These are phyloP conservation scores for Botrytis pseudocinerea DNA, from an alignment of 2,329 filamentous ascomycete species.

Conservation along the genomic window DNA sequence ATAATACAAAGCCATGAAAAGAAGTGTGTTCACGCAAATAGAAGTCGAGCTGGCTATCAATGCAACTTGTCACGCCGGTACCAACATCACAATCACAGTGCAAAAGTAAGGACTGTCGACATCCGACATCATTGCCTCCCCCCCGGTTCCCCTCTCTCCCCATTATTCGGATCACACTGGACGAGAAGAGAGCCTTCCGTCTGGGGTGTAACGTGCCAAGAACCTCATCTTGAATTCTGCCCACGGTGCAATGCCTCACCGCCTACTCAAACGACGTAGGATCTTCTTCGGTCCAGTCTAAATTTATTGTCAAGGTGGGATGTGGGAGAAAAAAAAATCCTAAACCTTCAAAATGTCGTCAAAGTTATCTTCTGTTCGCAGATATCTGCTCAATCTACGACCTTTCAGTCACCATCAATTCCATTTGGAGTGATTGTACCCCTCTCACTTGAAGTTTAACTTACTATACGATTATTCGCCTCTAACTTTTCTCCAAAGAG, in stretches of 20 bases:
- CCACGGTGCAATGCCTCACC: background rate
- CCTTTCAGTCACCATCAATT: background rate
- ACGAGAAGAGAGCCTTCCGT: background rate
- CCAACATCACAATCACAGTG: too few species aligned
- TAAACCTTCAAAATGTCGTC: conserved; percentile 24
- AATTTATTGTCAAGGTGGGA: conserved; percentile 15
- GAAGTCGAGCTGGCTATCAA: too few species aligned
- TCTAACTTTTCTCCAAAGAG: background rate
- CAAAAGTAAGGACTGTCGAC: background rate
- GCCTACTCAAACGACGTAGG: background rate
- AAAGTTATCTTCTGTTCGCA: conserved; percentile 10
- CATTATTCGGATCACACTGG: background rate
- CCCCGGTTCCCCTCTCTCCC: background rate
- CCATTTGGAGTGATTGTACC: background rate
- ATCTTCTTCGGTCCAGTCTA: background rate
- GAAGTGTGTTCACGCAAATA: background rate
- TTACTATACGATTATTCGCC: background rate
- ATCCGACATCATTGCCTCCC: background rate
- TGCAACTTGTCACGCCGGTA: too few species aligned
- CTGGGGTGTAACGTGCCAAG: background rate
- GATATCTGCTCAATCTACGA: background rate
- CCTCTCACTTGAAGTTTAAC: background rate
- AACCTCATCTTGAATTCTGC: background rate
- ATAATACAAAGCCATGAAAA: background rate
- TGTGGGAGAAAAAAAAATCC: conserved; percentile 17